Conservation (phyloP, 495 filamentous ascomycete species). For the Aspergillus campestris region DNA sequence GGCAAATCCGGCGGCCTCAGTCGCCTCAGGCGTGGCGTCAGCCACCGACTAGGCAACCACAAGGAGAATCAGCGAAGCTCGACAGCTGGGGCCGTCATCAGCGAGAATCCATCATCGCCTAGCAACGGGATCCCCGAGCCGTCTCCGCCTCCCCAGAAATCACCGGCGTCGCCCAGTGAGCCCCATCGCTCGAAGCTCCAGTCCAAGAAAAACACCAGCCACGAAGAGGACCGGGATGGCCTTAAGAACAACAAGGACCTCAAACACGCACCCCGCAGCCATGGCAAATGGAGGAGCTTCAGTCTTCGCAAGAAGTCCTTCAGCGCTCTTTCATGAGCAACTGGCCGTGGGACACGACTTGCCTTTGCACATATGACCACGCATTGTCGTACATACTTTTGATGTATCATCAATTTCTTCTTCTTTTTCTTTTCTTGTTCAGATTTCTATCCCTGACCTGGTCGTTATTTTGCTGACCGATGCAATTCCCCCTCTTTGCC, state of each 20-base stretch:
- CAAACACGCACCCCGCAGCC: slow-evolving; percentile 17
- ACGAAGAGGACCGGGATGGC: slow-evolving; percentile 18
- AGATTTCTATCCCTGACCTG: too few species aligned
- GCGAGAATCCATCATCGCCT: slow-evolving; percentile 7
- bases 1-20: slow-evolving; percentile 32
- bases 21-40: slow-evolving; percentile 45
- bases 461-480: slow-evolving; percentile 5
- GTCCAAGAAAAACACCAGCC: slow-evolving; percentile 13
- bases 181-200: slow-evolving; percentile 5
- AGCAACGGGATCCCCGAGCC: slow-evolving; percentile 2
- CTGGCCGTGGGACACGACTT: slow-evolving; percentile 4
- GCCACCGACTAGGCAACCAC: slow-evolving; percentile 35
- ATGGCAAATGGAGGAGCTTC: slow-evolving; percentile 35
- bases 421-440: slow-evolving; percentile 11
- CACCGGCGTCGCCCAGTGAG: slow-evolving; percentile 7
- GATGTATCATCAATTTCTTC: slow-evolving; percentile 30
- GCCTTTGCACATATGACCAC: slow-evolving; percentile 27
- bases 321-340: slow-evolving; percentile 25
- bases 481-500: slow-evolving; percentile 3
- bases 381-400: slow-evolving; percentile 20
- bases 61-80: slow-evolving; percentile 24
- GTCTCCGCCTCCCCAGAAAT: slow-evolving; percentile 6
- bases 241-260: slow-evolving; percentile 13
- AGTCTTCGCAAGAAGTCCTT: slow-evolving; percentile 36
- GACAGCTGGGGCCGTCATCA: slow-evolving; percentile 15